Base-by-base conservation (phyloP, 1,284 basidiomycete genomes). In the Porodaedalea pini region DNA sequence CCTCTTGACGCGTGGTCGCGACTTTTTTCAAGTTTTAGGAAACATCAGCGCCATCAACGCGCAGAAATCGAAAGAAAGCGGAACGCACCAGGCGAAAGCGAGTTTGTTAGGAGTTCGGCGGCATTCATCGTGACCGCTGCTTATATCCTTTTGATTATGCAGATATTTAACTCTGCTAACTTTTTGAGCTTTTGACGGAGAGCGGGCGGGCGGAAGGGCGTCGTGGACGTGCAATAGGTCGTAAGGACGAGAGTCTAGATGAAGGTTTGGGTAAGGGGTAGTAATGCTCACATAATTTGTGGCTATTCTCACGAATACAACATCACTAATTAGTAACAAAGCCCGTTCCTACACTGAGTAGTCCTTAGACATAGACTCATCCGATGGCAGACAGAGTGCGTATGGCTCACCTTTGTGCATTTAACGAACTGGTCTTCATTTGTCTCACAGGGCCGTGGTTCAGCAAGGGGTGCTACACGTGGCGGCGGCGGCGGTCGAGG, bases 61-160 rank as follows among this genome's bases (percentile, higher is more conserved):
- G 50, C 17, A 29, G 54, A 60, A 58, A 62, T 62, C 69, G 44
- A 56, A 25, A 23, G n/a, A 32, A 34, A 45, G 57, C 39, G 51
- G 59, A 32, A 44, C 86, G 66, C 69, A 94, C 92, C 90, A 59
- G 90, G 78, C 60, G 92, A 94, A 69, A 97, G 85, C 66, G 93
- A 89, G 78, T 94, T 93, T 68, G 86, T 83, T 69, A 96, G 86
- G 62, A 95, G 85, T 73, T 91, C 86, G 63, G 85, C 88, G 65
- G 90, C 91, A 78, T 92, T 92, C 92, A 95, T 95, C 70, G 74
- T 83, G 61, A 27, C 32, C n/a, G 21, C 32, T 32, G 43, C 31
- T 43, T 70, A 69, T 64, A 34, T 37, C 25, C 21, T 23, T 39
- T 40, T 39, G 34, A 41, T n/a, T 40, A 15, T 2, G 34, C 49